Percentiles rank a stretch among this genome's conserved stretches.
phyloP scores from a whole-genome alignment of 768 basidiomycete species.

The Austroboletus festivus region DNA sequence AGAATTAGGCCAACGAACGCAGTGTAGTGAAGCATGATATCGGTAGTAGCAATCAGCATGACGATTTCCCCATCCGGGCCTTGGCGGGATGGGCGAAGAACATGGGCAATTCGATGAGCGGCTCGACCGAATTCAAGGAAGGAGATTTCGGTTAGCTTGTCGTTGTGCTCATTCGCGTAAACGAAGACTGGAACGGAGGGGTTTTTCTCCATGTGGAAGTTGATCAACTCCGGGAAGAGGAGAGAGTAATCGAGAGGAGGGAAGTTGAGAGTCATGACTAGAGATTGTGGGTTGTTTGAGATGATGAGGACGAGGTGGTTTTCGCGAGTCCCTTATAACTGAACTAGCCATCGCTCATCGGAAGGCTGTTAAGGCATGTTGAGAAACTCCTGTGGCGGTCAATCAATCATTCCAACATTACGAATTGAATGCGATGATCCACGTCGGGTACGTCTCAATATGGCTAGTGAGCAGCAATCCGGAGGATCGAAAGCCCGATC shows the following conservation, averaged over 20 bases:
- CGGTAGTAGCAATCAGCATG: conserved; percentile 25
- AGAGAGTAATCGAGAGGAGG: conserved; percentile 26
- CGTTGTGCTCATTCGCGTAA: conserved; percentile 10
- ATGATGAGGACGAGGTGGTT: too few species aligned
- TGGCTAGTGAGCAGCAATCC: too few species aligned
- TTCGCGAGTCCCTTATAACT: too few species aligned
- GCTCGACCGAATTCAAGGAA: conserved; percentile 30
- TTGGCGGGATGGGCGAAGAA: conserved; percentile 33
- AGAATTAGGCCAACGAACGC: conserved; percentile 36
- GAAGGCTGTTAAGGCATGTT: too few species aligned
- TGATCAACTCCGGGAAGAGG: conserved; percentile 23
- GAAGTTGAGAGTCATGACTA: conserved; percentile 6
- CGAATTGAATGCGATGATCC: too few species aligned
- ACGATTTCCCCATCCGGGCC: conserved; percentile 20
- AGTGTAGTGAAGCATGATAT: conserved; percentile 35
- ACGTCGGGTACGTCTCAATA: too few species aligned
- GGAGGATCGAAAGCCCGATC: too few species aligned
- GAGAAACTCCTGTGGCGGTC: too few species aligned
- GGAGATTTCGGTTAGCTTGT: conserved; percentile 18
- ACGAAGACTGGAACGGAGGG: conserved; percentile 21
- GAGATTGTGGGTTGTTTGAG: too few species aligned
- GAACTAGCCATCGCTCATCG: too few species aligned
- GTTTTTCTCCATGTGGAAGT: conserved; percentile 26
- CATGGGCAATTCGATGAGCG: conserved; percentile 37
- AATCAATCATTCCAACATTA: too few species aligned